These are phyloP conservation scores for Populus pruinosa DNA, from an alignment of 345 rosid genomes.

Conservation along the genomic window DNA sequence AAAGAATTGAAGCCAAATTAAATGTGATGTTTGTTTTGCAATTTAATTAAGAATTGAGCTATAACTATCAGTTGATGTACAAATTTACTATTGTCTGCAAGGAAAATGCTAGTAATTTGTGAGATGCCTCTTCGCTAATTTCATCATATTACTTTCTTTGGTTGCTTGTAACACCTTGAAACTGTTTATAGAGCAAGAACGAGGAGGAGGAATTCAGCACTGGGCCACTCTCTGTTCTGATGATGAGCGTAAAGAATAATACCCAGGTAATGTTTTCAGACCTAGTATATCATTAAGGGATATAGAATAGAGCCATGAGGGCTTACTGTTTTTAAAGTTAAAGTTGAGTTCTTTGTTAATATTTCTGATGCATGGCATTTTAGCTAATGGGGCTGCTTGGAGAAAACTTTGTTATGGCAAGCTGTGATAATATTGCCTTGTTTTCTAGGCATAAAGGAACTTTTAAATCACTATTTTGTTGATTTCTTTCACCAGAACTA, in stretches of 20 bases:
- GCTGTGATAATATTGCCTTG: neutral
- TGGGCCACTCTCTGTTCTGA: constrained; percentile 88
- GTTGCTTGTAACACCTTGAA: neutral
- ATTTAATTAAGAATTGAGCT: neutral
- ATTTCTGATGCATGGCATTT: neutral
- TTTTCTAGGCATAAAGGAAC: neutral
- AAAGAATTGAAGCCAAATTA: neutral
- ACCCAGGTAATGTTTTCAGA: constrained; percentile 60
- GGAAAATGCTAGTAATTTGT: neutral
- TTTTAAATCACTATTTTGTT: neutral
- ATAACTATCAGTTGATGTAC: neutral
- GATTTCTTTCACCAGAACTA: constrained; percentile 5
- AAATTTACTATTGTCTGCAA: neutral
- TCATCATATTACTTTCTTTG: neutral
- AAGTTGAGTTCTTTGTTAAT: neutral
- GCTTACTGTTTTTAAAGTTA: neutral
- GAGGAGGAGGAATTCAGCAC: constrained; percentile 98
- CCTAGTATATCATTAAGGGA: neutral
- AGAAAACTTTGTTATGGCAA: constrained; percentile 6
- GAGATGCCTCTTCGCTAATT: neutral
- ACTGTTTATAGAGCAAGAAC: constrained; percentile 36
- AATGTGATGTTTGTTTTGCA: neutral
- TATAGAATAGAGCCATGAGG: neutral
- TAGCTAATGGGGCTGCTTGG: neutral
- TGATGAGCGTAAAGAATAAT: constrained; percentile 97